Base-by-base conservation (phyloP, 495 filamentous ascomycete genomes). In the Monascus purpureus region DNA sequence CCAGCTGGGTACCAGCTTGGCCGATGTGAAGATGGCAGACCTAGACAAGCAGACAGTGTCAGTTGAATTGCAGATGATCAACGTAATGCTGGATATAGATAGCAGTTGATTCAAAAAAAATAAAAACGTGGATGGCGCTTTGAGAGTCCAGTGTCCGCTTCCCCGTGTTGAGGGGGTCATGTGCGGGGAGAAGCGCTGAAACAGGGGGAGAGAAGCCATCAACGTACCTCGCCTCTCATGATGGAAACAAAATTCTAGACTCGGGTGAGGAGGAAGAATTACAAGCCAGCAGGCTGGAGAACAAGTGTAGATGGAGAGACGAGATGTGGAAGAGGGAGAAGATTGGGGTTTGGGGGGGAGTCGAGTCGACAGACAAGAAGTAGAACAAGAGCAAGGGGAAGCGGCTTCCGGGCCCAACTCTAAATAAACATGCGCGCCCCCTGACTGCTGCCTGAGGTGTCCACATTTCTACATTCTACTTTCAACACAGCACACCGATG, bases 1-100 rank as follows among this genome's bases (percentile, higher is more conserved):
- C 85, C 31, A 93, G 77, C 78, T 93, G 85, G 39, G 70, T 74
- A 64, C 85, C 85, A 64, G 85, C 85, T 68, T 93, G 85, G 66
- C 85, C 85, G 52, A 93, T 73, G 55, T 93, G 84, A 49, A 93
- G 67, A 57, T 93, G 85, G 50, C 80, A 76, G 54, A 93, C 70
- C 82, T 93, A 33, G n/a, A 16, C 28, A 8, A 17, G 9, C 8
- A 19, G 25, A 29, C n/a, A 4, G 14, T 7, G 14, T 14, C 20
- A 16, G 30, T 31, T 6, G 18, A 32, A 16, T 3, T 15, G 22
- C 8, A n/a, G 11, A 24, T 8, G 13, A 35, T 39, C 28, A 52
- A n/a, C n/a, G n/a, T n/a, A n/a, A n/a, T n/a, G n/a, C n/a, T n/a
- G n/a, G n/a, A n/a, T n/a, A n/a, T n/a, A n/a, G n/a, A 28, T 27